Evolutionary conservation across 2,329 filamentous ascomycete species (phyloP).

Genomic region (Pseudogymnoascus sp.): DNA sequence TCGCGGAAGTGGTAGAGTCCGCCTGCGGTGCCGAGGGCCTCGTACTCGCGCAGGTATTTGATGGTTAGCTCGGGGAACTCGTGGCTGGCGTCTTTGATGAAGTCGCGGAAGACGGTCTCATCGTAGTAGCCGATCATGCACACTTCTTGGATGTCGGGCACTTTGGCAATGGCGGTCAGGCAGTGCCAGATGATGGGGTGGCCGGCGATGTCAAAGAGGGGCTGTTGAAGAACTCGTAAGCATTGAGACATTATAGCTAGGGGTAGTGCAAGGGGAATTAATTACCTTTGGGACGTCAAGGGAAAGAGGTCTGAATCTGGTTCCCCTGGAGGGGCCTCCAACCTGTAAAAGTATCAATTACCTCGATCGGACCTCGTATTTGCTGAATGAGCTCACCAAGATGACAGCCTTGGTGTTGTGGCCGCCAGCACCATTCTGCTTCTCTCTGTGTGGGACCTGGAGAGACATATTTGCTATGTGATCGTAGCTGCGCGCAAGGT

Average conservation of each 20-base stretch:
- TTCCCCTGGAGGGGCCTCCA: constrained; percentile 89
- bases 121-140: constrained; percentile 99
- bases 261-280: constrained; percentile 25
- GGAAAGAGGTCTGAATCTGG: constrained; percentile 86
- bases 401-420: constrained; percentile 79
- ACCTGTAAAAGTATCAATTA: constrained; percentile 48
- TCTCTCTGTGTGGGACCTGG: constrained; percentile 35
- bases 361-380: not conserved
- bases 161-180: constrained; percentile 81
- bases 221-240: constrained; percentile 41
- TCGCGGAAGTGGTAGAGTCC: constrained; percentile 99
- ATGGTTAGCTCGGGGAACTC: constrained; percentile 84
- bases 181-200: constrained; percentile 99
- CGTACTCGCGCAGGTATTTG: constrained; percentile 95
- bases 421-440: constrained; percentile 36
- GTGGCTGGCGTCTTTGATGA: constrained; percentile 82
- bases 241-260: constrained; percentile 14
- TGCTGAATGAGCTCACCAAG: constrained; percentile 51
- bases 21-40: constrained; percentile 89
- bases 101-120: constrained; percentile 91
- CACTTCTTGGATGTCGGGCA: constrained; percentile 89
- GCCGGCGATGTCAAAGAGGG: constrained; percentile 95
- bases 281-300: constrained; percentile 89
- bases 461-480: constrained; percentile 34
- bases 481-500: constrained; percentile 1